Evolutionary conservation across 345 rosid genomes (phyloP), one percentile per base, ranked within the genome.

Genomic region (Gossypium sturtianum): DNA sequence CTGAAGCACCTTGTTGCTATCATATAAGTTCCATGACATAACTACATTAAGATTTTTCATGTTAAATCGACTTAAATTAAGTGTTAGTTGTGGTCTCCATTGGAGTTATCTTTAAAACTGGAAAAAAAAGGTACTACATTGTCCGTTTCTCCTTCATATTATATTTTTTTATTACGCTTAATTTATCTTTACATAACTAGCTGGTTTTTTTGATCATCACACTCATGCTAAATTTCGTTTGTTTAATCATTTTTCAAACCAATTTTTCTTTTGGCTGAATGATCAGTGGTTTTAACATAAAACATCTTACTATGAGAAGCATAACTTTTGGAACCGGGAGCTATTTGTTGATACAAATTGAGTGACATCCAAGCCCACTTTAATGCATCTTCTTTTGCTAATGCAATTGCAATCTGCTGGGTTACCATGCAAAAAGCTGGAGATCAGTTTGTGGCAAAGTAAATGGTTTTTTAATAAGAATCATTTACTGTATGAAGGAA

Each of bases 401-500:
- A 45, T 82, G 89, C 85, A 87, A 82, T 81, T 87, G 89, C 76
- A 85, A 81, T 73, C 86, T 85, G 89, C 80, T 83, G 85, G 80
- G 66, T 82, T 75, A 77, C 22, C 69, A 74, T 60, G 52, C 66
- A 82, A 78, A 17, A 70, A 53, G 62, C 53, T 70, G 73, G 60
- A 19, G 38, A 73, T 88, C 63, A 81, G 57, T 48, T 45, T 70
- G 53, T 59, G 53, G 5, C 8, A 58, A 78, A 44, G 8, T 29
- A 64, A 52, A 58, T 41, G 2, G 34, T 27, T 54, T 52, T 19
- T 51, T 49, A 49, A 66, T 64, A 19, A 57, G 48, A 75, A 51
- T 16, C 51, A 38, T 63, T 70, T 64, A 66, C 71, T 29, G 34
- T 76, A 38, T 73, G 78, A 80, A 84, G 62, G 80, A 80, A 79